These are phyloP conservation scores for Brasilioporus rufonigricans DNA, from an alignment of 768 basidiomycete species.

Conservation along the genomic window DNA sequence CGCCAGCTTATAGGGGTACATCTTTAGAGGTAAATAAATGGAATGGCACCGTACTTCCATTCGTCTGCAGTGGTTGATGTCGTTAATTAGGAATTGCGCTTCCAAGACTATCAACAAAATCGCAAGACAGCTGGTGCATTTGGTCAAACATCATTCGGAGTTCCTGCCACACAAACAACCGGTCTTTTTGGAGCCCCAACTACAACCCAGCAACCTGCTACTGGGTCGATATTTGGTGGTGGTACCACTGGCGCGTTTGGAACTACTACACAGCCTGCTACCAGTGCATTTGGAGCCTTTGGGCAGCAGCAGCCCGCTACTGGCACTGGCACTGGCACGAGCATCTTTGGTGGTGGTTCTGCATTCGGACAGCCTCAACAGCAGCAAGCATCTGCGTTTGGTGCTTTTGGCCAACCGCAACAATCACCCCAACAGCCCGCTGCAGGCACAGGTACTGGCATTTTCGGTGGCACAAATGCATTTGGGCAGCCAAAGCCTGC, in stretches of 20 bases:
- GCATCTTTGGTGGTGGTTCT: constrained; percentile 41
- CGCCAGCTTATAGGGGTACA: constrained; percentile 72
- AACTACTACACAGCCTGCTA: constrained; percentile 24
- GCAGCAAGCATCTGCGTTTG: constrained; percentile 41
- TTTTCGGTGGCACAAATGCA: constrained; percentile 34
- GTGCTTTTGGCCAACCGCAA: constrained; percentile 49
- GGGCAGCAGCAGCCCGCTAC: constrained; percentile 38
- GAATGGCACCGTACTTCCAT: constrained; percentile 3
- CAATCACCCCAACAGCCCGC: constrained; percentile 32
- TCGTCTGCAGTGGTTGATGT: not conserved
- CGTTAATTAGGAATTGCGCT: constrained; percentile 58
- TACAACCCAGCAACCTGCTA: constrained; percentile 28
- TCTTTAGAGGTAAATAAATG: constrained; percentile 63
- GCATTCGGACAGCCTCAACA: constrained; percentile 40
- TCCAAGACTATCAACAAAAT: constrained; percentile 73
- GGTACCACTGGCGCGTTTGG: constrained; percentile 23
- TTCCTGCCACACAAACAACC: constrained; percentile 26
- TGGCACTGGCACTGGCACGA: constrained; percentile 30
- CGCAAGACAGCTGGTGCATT: constrained; percentile 71
- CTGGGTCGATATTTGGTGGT: constrained; percentile 32
- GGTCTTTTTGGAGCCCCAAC: constrained; percentile 27
- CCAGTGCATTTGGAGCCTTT: constrained; percentile 32
- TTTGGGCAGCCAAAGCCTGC: constrained; percentile 35
- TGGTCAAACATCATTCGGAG: constrained; percentile 40
- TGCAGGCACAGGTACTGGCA: constrained; percentile 28